A percentile compares a stretch with the other conserved stretches of the same genome.
These are phyloP conservation scores for Streptanthus diversifolius DNA, from an alignment of 345 rosid species.

Conservation along the genomic window DNA sequence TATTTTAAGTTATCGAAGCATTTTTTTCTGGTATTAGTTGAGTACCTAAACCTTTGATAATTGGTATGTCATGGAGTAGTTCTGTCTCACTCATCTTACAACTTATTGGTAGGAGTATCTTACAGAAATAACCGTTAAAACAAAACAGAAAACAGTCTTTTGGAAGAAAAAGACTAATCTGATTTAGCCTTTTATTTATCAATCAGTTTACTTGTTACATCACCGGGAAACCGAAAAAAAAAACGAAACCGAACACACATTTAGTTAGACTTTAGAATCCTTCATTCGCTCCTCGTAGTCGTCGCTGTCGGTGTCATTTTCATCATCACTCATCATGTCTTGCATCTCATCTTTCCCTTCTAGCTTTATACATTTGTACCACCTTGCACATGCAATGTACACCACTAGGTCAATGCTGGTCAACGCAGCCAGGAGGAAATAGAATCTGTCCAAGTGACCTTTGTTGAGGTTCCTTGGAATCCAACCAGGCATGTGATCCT, in stretches of 20 bases:
- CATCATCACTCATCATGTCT: constrained; percentile 31
- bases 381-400: constrained; percentile 71
- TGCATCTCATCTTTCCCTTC: constrained; percentile 49
- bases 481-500: constrained; percentile 94
- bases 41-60: background rate
- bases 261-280: constrained; percentile 46
- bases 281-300: constrained; percentile 27
- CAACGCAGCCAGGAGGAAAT: constrained; percentile 79
- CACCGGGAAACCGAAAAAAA: constrained; percentile 11
- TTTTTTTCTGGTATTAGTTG: background rate
- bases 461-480: constrained; percentile 91
- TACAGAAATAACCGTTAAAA: background rate
- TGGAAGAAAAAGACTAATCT: constrained; percentile 21
- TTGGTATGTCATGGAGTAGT: background rate
- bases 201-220: constrained; percentile 36
- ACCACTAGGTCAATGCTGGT: constrained; percentile 61
- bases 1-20: constrained; percentile 18
- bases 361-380: constrained; percentile 75
- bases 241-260: constrained; percentile 1
- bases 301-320: constrained; percentile 31
- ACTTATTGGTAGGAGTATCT: background rate
- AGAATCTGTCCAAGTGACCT: constrained; percentile 94
- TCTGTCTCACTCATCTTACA: background rate
- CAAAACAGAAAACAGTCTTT: background rate
- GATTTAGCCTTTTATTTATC: constrained; percentile 31